Percentiles rank a stretch among this genome's conserved stretches.
These are phyloP conservation scores for Fraxinus greggii DNA, from an alignment of 305 asterid species.

Conservation along the genomic window DNA sequence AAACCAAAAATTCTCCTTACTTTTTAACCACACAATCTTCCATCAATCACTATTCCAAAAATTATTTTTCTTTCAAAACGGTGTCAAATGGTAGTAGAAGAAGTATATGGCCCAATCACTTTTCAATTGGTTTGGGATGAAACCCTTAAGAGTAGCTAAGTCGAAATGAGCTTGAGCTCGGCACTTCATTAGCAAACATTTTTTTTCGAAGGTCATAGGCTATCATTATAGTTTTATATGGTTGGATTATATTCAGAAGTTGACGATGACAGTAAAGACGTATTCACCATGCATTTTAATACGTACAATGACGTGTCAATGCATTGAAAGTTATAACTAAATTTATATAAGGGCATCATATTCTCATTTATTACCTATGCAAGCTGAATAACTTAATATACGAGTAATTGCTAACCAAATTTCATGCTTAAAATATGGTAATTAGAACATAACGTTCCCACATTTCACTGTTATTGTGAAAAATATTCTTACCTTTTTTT, in stretches of 20 bases:
- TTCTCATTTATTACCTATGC: neutral
- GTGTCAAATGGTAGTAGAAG: neutral
- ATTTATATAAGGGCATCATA: neutral
- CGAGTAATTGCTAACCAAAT: neutral
- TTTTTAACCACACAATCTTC: too few relatives aligned
- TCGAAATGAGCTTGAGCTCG: neutral
- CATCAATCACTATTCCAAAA: too few relatives aligned
- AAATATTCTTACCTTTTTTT: too few relatives aligned
- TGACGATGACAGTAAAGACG: neutral
- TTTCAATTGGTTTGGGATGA: neutral
- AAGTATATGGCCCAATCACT: neutral
- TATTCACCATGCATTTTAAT: neutral
- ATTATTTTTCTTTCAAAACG: too few relatives aligned
- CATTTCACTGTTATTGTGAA: too few relatives aligned
- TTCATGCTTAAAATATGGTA: neutral
- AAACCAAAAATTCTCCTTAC: too few relatives aligned
- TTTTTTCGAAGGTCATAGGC: neutral
- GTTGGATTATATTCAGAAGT: neutral
- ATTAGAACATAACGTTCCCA: too few relatives aligned
- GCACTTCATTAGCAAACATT: neutral
- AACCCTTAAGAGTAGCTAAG: neutral
- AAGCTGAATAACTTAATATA: neutral
- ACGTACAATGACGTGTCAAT: neutral
- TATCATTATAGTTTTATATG: neutral
- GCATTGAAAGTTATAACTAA: too few relatives aligned